A percentile compares a stretch with the other conserved stretches of the same genome.
These are phyloP conservation scores for Paracoccidioides lutzii DNA, from an alignment of 2,329 filamentous ascomycete genomes.

Conservation along the genomic window DNA sequence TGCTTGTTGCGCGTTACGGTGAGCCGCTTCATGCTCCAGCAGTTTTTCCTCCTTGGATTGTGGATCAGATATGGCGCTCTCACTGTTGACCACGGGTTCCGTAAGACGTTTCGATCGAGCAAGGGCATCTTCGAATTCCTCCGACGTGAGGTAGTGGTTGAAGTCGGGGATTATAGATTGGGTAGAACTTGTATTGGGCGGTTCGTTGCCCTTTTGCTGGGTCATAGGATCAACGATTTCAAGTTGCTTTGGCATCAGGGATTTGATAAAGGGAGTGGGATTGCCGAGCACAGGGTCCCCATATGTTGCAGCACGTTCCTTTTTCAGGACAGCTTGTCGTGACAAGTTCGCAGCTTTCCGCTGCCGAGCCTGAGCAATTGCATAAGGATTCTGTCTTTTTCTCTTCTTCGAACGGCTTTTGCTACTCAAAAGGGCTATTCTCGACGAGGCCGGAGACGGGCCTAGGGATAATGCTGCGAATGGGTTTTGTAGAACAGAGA, in stretches of 20 bases:
- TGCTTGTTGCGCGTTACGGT: slow-evolving; percentile 59
- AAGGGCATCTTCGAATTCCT: slow-evolving; percentile 55
- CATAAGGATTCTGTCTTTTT: slow-evolving; percentile 55
- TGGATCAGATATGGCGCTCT: slow-evolving; percentile 24
- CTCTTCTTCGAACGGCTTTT: slow-evolving; percentile 4
- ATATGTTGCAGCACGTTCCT: slow-evolving; percentile 49
- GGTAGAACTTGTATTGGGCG: slow-evolving; percentile 15
- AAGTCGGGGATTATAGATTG: slow-evolving; percentile 34
- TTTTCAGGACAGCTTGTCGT: slow-evolving; percentile 56
- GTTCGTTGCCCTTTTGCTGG: background rate
- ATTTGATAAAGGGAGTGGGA: slow-evolving; percentile 69
- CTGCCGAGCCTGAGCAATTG: slow-evolving; percentile 65
- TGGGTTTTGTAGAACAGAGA: slow-evolving; percentile 26
- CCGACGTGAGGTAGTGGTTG: slow-evolving; percentile 61
- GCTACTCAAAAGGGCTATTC: slow-evolving; percentile 43
- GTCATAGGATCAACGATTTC: background rate
- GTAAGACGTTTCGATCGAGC: slow-evolving; percentile 54
- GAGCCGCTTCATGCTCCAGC: slow-evolving; percentile 40
- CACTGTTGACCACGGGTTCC: slow-evolving; percentile 21
- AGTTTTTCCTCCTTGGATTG: slow-evolving; percentile 26
- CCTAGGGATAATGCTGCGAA: slow-evolving; percentile 41
- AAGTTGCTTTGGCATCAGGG: slow-evolving; percentile 50
- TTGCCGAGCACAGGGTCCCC: slow-evolving; percentile 72
- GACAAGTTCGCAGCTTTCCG: slow-evolving; percentile 72
- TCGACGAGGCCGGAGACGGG: slow-evolving; percentile 41